Conservation (phyloP, 805 yeast species). For the Lipomyces yamadae region DNA sequence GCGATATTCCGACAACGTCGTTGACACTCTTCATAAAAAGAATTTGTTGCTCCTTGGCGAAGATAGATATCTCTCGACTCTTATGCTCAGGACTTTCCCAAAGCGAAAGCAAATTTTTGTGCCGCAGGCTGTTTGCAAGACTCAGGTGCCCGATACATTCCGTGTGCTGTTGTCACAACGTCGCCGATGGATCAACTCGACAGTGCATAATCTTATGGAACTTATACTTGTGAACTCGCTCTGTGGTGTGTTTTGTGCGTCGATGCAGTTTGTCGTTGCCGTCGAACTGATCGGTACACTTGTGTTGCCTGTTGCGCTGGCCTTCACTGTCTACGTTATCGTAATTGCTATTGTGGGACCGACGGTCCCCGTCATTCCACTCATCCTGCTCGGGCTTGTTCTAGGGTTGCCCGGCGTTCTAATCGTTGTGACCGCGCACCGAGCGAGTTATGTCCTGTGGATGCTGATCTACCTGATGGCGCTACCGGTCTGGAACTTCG, state of each 20-base stretch:
- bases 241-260: slow-evolving; percentile 93
- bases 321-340: slow-evolving; percentile 80
- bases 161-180: slow-evolving; percentile 84
- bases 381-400: slow-evolving; percentile 73
- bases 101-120: slow-evolving; percentile 85
- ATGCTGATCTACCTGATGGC: slow-evolving; percentile 78
- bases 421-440: slow-evolving; percentile 79
- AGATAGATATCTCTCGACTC: slow-evolving; percentile 82
- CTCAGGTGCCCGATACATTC: slow-evolving; percentile 82
- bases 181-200: slow-evolving; percentile 96
- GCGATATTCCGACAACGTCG: slow-evolving; percentile 83
- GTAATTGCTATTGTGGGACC: slow-evolving; percentile 70
- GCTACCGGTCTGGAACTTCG: slow-evolving; percentile 90
- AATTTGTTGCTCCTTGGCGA: slow-evolving; percentile 86
- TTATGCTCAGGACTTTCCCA: slow-evolving; percentile 89
- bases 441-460: slow-evolving; percentile 73
- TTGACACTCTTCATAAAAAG: slow-evolving; percentile 83
- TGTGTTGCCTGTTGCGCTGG: slow-evolving; percentile 85
- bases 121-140: slow-evolving; percentile 90
- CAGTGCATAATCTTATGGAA: slow-evolving; percentile 92
- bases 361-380: slow-evolving; percentile 80
- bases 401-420: slow-evolving; percentile 85
- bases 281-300: slow-evolving; percentile 87
- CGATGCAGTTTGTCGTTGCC: slow-evolving; percentile 89
- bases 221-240: slow-evolving; percentile 81